A percentile compares a stretch with the other conserved stretches of the same genome.
Evolutionary conservation across 305 asterid genomes (phyloP).

Genomic region (Solanum aculeatissimum): DNA sequence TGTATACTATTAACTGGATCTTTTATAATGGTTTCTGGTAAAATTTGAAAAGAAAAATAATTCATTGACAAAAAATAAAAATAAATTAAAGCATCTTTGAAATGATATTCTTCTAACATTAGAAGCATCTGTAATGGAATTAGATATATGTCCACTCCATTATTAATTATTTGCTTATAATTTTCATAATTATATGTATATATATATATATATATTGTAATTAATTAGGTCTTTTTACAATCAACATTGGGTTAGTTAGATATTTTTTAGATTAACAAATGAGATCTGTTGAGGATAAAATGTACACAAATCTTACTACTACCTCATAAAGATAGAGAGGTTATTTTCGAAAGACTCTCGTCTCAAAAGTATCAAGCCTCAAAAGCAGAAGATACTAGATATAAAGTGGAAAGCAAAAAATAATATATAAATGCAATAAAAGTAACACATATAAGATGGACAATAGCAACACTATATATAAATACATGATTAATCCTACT

Average conservation of each 20-base stretch:
- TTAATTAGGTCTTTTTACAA: slow-evolving; percentile 30
- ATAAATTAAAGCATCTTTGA: background rate
- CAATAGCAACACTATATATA: no score
- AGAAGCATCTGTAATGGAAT: slow-evolving; percentile 14
- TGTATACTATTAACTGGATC: background rate
- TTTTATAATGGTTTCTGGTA: background rate
- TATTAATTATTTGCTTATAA: background rate
- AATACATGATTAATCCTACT: no score
- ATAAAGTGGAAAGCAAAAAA: no score
- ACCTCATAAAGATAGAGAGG: no score
- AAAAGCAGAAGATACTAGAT: no score
- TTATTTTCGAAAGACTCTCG: no score
- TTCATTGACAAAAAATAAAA: background rate
- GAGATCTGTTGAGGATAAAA: no score
- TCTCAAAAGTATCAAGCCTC: no score
- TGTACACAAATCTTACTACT: no score
- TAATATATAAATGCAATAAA: no score
- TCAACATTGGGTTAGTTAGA: background rate
- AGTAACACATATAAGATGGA: no score
- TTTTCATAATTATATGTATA: slow-evolving; percentile 10
- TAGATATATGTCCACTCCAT: slow-evolving; percentile 23
- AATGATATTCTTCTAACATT: background rate
- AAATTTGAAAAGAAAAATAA: background rate
- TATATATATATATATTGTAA: background rate
- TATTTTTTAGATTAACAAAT: background rate